These are phyloP conservation scores for Aureoboletus auriporus DNA, from an alignment of 768 basidiomycete species.

Conservation along the genomic window DNA sequence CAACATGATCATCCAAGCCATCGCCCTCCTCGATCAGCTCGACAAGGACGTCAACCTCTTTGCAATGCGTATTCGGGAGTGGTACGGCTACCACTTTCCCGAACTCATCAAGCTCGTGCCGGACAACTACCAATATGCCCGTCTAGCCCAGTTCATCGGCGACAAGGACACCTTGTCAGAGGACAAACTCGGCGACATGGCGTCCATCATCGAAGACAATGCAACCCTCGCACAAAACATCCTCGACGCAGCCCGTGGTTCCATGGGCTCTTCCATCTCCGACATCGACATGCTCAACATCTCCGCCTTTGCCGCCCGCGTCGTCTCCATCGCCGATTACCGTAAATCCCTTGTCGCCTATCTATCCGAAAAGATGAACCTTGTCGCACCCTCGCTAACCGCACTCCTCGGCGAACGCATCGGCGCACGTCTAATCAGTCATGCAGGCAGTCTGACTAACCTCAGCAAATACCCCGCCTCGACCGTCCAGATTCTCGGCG, in stretches of 20 bases:
- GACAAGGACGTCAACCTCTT: slow-evolving; percentile 99
- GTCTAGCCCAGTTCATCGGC: slow-evolving; percentile 78
- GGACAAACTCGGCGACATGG: slow-evolving; percentile 74
- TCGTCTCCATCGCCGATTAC: slow-evolving; percentile 90
- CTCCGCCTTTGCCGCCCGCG: slow-evolving; percentile 82
- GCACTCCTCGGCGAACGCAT: slow-evolving; percentile 90
- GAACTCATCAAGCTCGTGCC: slow-evolving; percentile 91
- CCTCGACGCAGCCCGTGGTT: slow-evolving; percentile 89
- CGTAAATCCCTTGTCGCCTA: slow-evolving; percentile 86
- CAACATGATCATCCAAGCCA: slow-evolving; percentile 99
- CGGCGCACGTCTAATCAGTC: slow-evolving; percentile 88
- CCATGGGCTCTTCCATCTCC: slow-evolving; percentile 89
- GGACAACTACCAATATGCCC: slow-evolving; percentile 94
- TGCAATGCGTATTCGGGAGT: slow-evolving; percentile 96
- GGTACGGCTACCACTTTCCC: slow-evolving; percentile 99
- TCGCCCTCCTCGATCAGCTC: slow-evolving; percentile 95
- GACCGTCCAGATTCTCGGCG: slow-evolving; percentile 96
- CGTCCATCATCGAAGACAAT: slow-evolving; percentile 80
- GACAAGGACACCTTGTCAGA: slow-evolving; percentile 80
- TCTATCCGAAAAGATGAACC: slow-evolving; percentile 95
- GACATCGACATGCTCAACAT: slow-evolving; percentile 97
- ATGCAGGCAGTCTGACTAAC: slow-evolving; percentile 95
- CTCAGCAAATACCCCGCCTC: slow-evolving; percentile 97
- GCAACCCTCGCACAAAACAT: slow-evolving; percentile 86
- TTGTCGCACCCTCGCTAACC: slow-evolving; percentile 90